Evolutionary conservation across 345 rosid species (phyloP).

Genomic region (Litchi chinensis): DNA sequence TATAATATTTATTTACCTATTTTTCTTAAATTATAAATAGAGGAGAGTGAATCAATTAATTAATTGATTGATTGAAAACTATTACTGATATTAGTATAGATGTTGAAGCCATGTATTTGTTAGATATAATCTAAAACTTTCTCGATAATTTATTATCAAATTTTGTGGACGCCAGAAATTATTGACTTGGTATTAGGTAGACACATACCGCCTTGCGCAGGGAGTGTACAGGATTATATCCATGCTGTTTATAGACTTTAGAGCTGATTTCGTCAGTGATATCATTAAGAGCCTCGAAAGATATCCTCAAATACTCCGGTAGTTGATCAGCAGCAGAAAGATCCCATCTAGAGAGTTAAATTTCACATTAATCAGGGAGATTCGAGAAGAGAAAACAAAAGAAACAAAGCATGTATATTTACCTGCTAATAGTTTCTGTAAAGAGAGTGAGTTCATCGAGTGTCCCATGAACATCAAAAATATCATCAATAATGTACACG

Average conservation of each 20-base stretch:
- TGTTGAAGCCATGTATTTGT: no score
- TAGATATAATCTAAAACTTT: no score
- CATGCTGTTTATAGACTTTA: constrained; percentile 31
- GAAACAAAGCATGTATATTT: not conserved
- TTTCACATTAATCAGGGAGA: not conserved
- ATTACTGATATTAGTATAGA: no score
- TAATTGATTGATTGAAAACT: no score
- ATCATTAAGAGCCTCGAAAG: constrained; percentile 46
- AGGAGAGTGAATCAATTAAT: not conserved
- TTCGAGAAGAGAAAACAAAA: not conserved
- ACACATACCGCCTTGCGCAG: constrained; percentile 43
- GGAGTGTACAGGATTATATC: constrained; percentile 44
- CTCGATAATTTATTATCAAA: no score
- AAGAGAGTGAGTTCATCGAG: constrained; percentile 49
- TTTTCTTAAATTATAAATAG: constrained; percentile 7
- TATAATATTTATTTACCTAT: no score
- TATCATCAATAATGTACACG: constrained; percentile 52
- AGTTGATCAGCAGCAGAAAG: constrained; percentile 24
- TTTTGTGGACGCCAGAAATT: not conserved
- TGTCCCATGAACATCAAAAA: constrained; percentile 47
- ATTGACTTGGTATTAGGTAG: not conserved
- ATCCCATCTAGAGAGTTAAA: constrained; percentile 46
- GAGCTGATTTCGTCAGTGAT: constrained; percentile 44
- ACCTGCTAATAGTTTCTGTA: constrained; percentile 45
- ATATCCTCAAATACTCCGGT: constrained; percentile 44